A percentile compares a stretch with the other conserved stretches of the same genome.
These are phyloP conservation scores for Diaporthe citrichinensis DNA, from an alignment of 2,329 filamentous ascomycete genomes.

Conservation along the genomic window DNA sequence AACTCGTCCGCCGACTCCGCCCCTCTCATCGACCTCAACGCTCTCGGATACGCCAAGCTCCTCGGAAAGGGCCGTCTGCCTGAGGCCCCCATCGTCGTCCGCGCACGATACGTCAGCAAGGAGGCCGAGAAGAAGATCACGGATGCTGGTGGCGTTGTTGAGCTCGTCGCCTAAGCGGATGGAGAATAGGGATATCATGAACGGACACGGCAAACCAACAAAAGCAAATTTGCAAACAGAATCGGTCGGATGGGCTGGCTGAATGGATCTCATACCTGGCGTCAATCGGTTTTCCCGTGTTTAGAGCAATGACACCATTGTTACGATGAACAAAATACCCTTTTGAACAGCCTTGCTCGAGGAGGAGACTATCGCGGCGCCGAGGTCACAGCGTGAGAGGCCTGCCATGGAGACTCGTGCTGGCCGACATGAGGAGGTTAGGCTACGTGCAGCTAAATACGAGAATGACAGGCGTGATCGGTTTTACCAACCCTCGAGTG, in stretches of 20 bases:
- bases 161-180: slow-evolving; percentile 86
- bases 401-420: slow-evolving; percentile 21
- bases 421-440: slow-evolving; percentile 2
- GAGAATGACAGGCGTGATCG: slow-evolving; percentile 25
- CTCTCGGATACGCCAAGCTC: slow-evolving; percentile 98
- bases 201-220: slow-evolving; percentile 39
- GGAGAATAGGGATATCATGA: not conserved
- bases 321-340: slow-evolving; percentile 43
- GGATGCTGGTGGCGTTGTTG: slow-evolving; percentile 94
- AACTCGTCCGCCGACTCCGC: slow-evolving; percentile 89
- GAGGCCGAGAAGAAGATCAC: slow-evolving; percentile 99
- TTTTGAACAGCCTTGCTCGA: slow-evolving; percentile 27
- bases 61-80: slow-evolving; percentile 98
- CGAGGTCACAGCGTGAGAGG: slow-evolving; percentile 21
- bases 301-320: slow-evolving; percentile 42
- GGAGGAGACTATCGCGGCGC: slow-evolving; percentile 18
- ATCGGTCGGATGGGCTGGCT: slow-evolving; percentile 42
- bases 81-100: slow-evolving; percentile 92
- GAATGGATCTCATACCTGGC: slow-evolving; percentile 42
- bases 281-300: slow-evolving; percentile 42
- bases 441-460: slow-evolving; percentile 9
- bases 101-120: slow-evolving; percentile 94
- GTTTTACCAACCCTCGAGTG: not conserved
- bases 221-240: slow-evolving; percentile 36
- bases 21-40: slow-evolving; percentile 96